Percentiles rank a stretch among this genome's conserved stretches.
phyloP scores from a whole-genome alignment of 306 rosid species.

The Argentina anserina region DNA sequence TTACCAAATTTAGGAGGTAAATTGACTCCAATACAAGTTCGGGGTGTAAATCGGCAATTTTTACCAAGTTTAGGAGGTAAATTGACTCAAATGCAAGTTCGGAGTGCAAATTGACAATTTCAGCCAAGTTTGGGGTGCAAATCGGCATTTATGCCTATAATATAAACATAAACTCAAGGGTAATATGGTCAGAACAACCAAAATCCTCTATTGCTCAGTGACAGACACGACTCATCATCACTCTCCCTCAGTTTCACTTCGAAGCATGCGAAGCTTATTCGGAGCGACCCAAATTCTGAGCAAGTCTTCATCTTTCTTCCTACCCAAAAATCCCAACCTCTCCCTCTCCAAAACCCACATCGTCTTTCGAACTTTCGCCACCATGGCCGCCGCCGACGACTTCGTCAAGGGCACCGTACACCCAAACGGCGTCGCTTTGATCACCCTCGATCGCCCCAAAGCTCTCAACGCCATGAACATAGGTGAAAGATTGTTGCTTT shows the following conservation, averaged over 20 bases:
- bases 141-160: no score
- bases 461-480: conserved; percentile 97
- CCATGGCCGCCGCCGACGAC: conserved; percentile 68
- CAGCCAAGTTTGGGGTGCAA: no score
- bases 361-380: conserved; percentile 46
- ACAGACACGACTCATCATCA: not conserved
- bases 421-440: conserved; percentile 81
- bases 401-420: conserved; percentile 71
- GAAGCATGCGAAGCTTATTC: conserved; percentile 41
- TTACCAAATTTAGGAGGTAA: no score
- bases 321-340: not conserved
- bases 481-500: conserved; percentile 34
- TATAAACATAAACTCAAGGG: not conserved
- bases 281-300: conserved; percentile 35
- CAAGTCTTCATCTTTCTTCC: conserved; percentile 24
- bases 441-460: conserved; percentile 96
- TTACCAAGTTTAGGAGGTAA: no score
- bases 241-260: not conserved
- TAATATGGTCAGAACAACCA: not conserved
- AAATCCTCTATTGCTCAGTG: not conserved
- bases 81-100: no score
- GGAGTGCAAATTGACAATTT: no score
- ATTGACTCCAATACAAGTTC: no score
- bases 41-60: no score
- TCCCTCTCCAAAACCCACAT: conserved; percentile 25